A percentile compares a stretch with the other conserved stretches of the same genome.
Conservation (phyloP, 257 asterid species). For the Fraxinus cuspidata region DNA sequence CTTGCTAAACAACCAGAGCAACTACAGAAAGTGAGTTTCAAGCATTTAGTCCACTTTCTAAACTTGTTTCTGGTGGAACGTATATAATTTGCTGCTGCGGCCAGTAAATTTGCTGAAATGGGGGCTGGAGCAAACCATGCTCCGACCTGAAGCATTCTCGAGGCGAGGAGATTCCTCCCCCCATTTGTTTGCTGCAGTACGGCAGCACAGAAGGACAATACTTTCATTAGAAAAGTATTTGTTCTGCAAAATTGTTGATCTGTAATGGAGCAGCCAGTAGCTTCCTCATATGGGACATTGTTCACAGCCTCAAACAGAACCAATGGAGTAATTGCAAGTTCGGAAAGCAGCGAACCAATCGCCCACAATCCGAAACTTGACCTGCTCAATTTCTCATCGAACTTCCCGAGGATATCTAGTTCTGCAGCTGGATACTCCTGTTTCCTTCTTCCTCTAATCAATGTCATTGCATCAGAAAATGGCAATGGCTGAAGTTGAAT, state of each 20-base stretch:
- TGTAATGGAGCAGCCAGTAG: conserved; percentile 35
- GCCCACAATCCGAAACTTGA: conserved; percentile 50
- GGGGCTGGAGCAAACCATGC: conserved; percentile 88
- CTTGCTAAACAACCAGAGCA: conserved; percentile 41
- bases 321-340: conserved; percentile 62
- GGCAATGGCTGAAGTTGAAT: conserved; percentile 68
- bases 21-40: conserved; percentile 37
- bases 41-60: conserved; percentile 23
- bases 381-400: conserved; percentile 63
- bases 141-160: conserved; percentile 75
- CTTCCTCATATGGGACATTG: conserved; percentile 48
- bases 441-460: conserved; percentile 65
- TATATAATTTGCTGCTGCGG: conserved; percentile 62
- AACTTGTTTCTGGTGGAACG: conserved; percentile 48
- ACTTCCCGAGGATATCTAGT: conserved; percentile 54
- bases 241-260: conserved; percentile 60
- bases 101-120: conserved; percentile 52
- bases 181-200: conserved; percentile 50
- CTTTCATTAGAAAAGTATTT: conserved; percentile 61
- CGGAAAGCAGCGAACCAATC: conserved; percentile 68
- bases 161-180: conserved; percentile 27
- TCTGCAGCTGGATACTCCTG: conserved; percentile 59
- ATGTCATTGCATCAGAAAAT: conserved; percentile 55
- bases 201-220: conserved; percentile 46
- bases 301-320: conserved; percentile 66